A percentile compares a stretch with the other conserved stretches of the same genome.
These are phyloP conservation scores for Aspergillus arachidicola DNA, from an alignment of 2,329 filamentous ascomycete species.

Conservation along the genomic window DNA sequence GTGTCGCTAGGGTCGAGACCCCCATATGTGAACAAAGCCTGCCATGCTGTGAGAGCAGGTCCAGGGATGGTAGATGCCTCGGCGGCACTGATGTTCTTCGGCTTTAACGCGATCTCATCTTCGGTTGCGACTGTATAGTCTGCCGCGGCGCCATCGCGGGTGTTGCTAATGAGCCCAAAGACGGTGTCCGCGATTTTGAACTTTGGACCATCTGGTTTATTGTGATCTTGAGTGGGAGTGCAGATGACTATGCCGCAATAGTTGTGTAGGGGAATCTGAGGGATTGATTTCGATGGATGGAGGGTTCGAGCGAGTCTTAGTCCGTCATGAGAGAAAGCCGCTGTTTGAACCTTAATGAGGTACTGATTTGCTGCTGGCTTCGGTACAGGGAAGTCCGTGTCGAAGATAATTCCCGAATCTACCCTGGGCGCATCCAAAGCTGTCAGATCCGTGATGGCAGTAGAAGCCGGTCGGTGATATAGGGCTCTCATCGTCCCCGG, in stretches of 20 bases:
- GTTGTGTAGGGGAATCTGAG: constrained; percentile 45
- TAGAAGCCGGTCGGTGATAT: constrained; percentile 35
- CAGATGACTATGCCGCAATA: constrained; percentile 43
- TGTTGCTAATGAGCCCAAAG: constrained; percentile 41
- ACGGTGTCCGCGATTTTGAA: constrained; percentile 46
- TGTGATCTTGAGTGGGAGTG: constrained; percentile 35
- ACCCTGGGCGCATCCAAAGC: constrained; percentile 19
- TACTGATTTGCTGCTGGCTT: constrained; percentile 40
- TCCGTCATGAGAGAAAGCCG: constrained; percentile 44
- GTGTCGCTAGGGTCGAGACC: constrained; percentile 28
- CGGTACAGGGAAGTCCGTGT: constrained; percentile 40
- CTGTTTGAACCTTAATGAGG: constrained; percentile 43
- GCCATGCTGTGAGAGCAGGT: constrained; percentile 45
- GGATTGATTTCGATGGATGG: constrained; percentile 31
- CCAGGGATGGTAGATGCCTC: constrained; percentile 43
- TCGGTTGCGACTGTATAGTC: constrained; percentile 44
- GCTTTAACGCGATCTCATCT: constrained; percentile 42
- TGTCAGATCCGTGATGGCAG: constrained; percentile 14
- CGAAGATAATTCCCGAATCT: constrained; percentile 35
- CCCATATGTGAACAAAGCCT: constrained; percentile 43
- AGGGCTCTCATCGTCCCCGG: constrained; percentile 43
- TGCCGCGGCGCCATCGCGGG: constrained; percentile 45
- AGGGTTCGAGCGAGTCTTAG: constrained; percentile 29
- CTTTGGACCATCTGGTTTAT: constrained; percentile 33
- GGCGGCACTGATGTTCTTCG: constrained; percentile 36